Base-by-base conservation (phyloP, 495 filamentous ascomycete genomes). In the Chlorociboria aeruginascens region DNA sequence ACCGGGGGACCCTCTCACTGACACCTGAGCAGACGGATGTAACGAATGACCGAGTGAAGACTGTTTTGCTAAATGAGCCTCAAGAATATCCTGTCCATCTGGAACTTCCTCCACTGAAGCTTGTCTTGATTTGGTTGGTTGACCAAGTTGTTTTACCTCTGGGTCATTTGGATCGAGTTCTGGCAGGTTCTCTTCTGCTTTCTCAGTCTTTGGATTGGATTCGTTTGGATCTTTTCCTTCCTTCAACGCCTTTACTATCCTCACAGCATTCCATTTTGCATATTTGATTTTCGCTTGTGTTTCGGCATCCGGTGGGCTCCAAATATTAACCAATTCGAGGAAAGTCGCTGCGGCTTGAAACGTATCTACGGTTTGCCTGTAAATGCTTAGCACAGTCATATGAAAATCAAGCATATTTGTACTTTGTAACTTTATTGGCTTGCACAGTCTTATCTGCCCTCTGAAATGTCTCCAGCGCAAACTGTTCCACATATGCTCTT, bases 151-250 rank as follows among this genome's bases (percentile, higher is more conserved):
- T 59, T 77, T 73, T 13, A 81, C 78, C 34, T 82, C 81, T n/a
- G 73, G 71, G 45, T 82, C 79, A 45, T 75, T 69, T 1, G 73
- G 70, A 51, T 80, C 74, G 25, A 79, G 62, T 11, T 59, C 52
- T 16, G 69, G 63, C 25, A 59, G 41, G 8, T 37, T 39, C n/a
- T 72, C 63, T 28, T 72, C 69, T 33, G 69, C 72, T 12, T 57
- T 59, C 42, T 77, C 67, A 29, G 69, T 71, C 45, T 73, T 77
- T 0, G 89, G 89, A 55, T 95, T 96, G 11, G 86, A 82, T 40
- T 79, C 77, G 61, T 99, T 99, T 4, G 92, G 89, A 61, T 99
- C 90, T 50, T 86, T 83, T 38, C 89, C 89, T 13, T 87, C 85
- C 63, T 85, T 90, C 53, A 94, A 74, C 1, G 90, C 93, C 66